phyloP scores from a whole-genome alignment of 805 yeast genomes.

The Komagataella pseudopastoris region DNA sequence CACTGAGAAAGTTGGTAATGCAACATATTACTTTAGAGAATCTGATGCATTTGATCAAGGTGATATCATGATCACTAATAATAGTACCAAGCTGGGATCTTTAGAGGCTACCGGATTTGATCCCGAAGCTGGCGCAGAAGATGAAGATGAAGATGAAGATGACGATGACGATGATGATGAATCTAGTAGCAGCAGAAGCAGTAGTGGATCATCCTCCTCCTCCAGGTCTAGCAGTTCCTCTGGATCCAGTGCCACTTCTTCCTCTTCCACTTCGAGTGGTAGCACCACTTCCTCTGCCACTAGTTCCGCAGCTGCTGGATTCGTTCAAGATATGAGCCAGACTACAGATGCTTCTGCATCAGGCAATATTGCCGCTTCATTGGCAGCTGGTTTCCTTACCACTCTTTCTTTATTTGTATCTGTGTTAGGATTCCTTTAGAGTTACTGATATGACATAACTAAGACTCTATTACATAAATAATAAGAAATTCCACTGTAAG shows the following conservation, averaged over 20 bases:
- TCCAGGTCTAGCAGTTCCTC: neutral
- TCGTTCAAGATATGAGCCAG: slow-evolving; percentile 18
- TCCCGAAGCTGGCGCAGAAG: slow-evolving; percentile 23
- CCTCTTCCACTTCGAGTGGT: neutral
- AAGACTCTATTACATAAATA: too few species aligned
- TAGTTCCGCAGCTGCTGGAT: slow-evolving; percentile 17
- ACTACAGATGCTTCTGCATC: slow-evolving; percentile 7
- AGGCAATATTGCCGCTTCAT: neutral
- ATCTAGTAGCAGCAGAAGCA: neutral
- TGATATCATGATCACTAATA: slow-evolving; percentile 47
- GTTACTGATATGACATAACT: neutral
- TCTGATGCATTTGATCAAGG: slow-evolving; percentile 32
- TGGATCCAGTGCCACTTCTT: neutral
- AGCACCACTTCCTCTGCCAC: neutral
- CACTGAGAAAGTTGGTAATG: slow-evolving; percentile 28
- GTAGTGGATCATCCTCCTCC: neutral
- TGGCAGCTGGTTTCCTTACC: slow-evolving; percentile 4
- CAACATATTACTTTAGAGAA: slow-evolving; percentile 40
- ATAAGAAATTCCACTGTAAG: neutral
- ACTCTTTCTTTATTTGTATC: slow-evolving; percentile 1
- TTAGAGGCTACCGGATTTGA: slow-evolving; percentile 56
- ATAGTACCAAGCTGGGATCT: slow-evolving; percentile 44
- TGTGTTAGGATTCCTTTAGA: slow-evolving; percentile 1
- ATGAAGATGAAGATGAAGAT: slow-evolving; percentile 3
- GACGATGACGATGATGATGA: neutral